Conservation (phyloP, 176 grass and related monocot species). For the Saccharum spontaneum region DNA sequence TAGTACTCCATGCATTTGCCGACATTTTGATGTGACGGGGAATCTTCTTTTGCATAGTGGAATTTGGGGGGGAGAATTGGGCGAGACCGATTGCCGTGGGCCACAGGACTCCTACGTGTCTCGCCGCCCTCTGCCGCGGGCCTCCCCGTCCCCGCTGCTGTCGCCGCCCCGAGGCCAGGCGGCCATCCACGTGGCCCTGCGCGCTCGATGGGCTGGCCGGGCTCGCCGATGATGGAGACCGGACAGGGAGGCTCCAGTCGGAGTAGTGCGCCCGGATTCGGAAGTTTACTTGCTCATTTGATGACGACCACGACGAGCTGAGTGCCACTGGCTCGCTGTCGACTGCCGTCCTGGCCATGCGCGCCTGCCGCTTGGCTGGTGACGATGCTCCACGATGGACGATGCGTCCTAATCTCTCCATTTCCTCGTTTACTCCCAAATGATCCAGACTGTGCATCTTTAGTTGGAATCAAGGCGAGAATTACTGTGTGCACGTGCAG, state of each 20-base stretch:
- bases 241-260: not conserved
- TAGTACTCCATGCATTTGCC: too few relatives aligned
- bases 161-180: not conserved
- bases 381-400: not conserved
- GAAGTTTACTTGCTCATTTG: not conserved
- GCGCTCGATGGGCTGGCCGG: too few relatives aligned
- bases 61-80: too few relatives aligned
- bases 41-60: too few relatives aligned
- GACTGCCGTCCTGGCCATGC: conserved; percentile 11
- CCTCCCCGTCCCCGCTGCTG: too few relatives aligned
- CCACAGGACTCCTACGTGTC: not conserved
- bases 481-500: not conserved
- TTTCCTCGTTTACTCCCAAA: not conserved
- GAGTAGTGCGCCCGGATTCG: not conserved
- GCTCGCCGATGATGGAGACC: not conserved
- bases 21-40: too few relatives aligned
- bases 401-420: not conserved
- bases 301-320: not conserved
- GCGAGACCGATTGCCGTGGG: not conserved
- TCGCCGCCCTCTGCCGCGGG: not conserved
- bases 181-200: too few relatives aligned
- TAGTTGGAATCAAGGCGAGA: not conserved
- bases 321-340: not conserved
- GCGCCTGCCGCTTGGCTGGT: not conserved
- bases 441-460: not conserved